phyloP scores from a whole-genome alignment of 208 protist genomes.

The Crithidia bombi region DNA sequence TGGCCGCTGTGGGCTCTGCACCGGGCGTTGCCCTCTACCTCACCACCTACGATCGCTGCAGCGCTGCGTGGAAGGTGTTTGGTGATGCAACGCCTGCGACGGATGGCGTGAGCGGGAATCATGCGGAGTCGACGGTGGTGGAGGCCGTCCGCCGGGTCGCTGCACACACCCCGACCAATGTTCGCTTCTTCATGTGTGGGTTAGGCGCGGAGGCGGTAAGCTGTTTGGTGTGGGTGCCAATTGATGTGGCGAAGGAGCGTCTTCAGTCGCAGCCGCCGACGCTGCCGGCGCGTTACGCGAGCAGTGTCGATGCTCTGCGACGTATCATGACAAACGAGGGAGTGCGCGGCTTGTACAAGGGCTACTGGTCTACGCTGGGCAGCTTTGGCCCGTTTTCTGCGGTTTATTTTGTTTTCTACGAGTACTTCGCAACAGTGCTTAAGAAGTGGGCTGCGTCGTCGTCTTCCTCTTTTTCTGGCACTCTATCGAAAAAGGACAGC shows the following conservation, averaged over 20 bases:
- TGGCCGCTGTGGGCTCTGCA: constrained; percentile 70
- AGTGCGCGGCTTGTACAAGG: constrained; percentile 80
- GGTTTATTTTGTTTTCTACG: constrained; percentile 89
- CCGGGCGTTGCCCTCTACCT: constrained; percentile 85
- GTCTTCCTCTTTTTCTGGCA: background rate
- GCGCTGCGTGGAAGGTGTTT: constrained; percentile 23
- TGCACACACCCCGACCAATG: constrained; percentile 26
- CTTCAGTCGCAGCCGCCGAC: constrained; percentile 79
- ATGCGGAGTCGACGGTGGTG: background rate
- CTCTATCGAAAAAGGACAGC: background rate
- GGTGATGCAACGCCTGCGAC: constrained; percentile 3
- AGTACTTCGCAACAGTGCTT: constrained; percentile 54
- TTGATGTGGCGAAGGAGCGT: constrained; percentile 89
- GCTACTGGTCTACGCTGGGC: constrained; percentile 83
- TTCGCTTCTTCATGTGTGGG: constrained; percentile 64
- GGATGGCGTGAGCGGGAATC: background rate
- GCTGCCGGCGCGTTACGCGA: constrained; percentile 59
- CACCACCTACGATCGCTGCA: constrained; percentile 64
- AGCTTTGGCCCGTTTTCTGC: constrained; percentile 92
- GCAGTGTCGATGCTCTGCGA: constrained; percentile 66
- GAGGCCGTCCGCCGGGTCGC: background rate
- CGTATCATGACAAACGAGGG: constrained; percentile 69
- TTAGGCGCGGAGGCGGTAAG: constrained; percentile 84
- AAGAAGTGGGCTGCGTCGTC: background rate
- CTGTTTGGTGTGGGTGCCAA: constrained; percentile 88